A percentile compares a stretch with the other conserved stretches of the same genome.
phyloP scores from a whole-genome alignment of 2,329 filamentous ascomycete species.

The Exutisphaerella laricina region DNA sequence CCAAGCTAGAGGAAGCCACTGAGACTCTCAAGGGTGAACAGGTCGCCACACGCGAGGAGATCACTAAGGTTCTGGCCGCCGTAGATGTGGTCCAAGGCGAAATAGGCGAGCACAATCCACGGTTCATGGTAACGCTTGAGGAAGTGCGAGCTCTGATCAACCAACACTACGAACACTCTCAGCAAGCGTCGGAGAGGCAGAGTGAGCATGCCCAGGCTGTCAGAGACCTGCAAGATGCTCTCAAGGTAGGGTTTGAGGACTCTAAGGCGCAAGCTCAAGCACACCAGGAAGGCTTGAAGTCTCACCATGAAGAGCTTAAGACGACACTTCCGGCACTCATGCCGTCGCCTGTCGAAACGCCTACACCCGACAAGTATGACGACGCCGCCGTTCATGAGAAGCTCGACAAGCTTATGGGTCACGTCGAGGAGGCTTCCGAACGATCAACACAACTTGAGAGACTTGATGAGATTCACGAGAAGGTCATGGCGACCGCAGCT shows the following conservation, averaged over 20 bases:
- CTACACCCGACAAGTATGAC: slow-evolving; percentile 57
- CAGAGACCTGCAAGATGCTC: slow-evolving; percentile 40
- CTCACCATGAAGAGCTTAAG: slow-evolving; percentile 40
- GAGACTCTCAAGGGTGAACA: slow-evolving; percentile 72
- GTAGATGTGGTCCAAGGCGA: slow-evolving; percentile 74
- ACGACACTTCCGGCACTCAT: slow-evolving; percentile 42
- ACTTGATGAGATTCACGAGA: slow-evolving; percentile 81
- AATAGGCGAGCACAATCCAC: slow-evolving; percentile 76
- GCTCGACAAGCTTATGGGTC: slow-evolving; percentile 53
- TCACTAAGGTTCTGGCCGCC: slow-evolving; percentile 66
- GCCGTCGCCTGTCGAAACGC: slow-evolving; percentile 36
- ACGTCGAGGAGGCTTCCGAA: slow-evolving; percentile 61
- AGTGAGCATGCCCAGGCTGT: slow-evolving; percentile 39
- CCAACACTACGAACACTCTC: slow-evolving; percentile 84
- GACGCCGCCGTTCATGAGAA: slow-evolving; percentile 45
- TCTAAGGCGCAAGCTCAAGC: slow-evolving; percentile 32
- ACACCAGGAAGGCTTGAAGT: slow-evolving; percentile 31
- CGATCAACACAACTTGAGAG: slow-evolving; percentile 71
- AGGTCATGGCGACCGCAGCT: slow-evolving; percentile 76
- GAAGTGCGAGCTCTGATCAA: slow-evolving; percentile 78
- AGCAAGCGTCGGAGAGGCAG: slow-evolving; percentile 44
- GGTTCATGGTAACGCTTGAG: slow-evolving; percentile 78
- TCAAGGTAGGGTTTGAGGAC: slow-evolving; percentile 40
- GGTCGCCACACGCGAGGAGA: slow-evolving; percentile 72
- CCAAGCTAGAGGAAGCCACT: slow-evolving; percentile 69